These are phyloP conservation scores for Plectosphaerella sp. DNA, from an alignment of 2,329 filamentous ascomycete species.

Conservation along the genomic window DNA sequence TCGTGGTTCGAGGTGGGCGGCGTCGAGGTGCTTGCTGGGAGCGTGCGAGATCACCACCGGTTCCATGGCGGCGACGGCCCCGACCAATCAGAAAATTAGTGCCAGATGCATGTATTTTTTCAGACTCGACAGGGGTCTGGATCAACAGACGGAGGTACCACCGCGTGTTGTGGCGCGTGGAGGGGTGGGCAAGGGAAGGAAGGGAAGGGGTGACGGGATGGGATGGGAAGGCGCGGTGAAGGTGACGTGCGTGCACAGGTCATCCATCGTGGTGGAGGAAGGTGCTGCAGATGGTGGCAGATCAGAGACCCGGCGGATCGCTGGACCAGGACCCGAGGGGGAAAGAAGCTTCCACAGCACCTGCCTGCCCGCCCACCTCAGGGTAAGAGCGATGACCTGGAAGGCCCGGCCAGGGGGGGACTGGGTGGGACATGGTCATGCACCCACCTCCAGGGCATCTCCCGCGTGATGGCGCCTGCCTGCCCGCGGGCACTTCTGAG, in stretches of 20 bases:
- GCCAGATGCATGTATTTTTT: slow-evolving; percentile 3
- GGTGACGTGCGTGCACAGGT: too few species aligned
- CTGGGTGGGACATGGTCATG: neutral
- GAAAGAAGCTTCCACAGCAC: slow-evolving; percentile 3
- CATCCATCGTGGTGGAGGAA: neutral
- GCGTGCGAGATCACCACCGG: slow-evolving; percentile 9
- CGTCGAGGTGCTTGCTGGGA: slow-evolving; percentile 13
- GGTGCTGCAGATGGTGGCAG: neutral
- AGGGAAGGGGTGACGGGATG: neutral
- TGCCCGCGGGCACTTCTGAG: neutral
- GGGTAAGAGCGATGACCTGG: neutral
- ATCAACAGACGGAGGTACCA: slow-evolving; percentile 5
- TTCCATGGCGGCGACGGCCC: neutral
- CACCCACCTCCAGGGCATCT: neutral
- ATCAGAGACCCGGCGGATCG: neutral
- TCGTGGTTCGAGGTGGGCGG: slow-evolving; percentile 9
- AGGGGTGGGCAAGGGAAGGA: neutral
- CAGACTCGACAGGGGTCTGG: slow-evolving; percentile 2
- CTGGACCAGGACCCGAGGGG: neutral
- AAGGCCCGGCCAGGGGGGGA: neutral
- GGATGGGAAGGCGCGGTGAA: neutral
- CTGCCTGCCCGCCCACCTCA: neutral
- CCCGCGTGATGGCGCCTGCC: slow-evolving; percentile 1
- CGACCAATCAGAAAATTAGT: slow-evolving; percentile 12
- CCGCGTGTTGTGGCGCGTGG: neutral